A percentile compares a stretch with the other conserved stretches of the same genome.
Conservation (phyloP, 306 rosid species). For the Trifolium pratense region DNA sequence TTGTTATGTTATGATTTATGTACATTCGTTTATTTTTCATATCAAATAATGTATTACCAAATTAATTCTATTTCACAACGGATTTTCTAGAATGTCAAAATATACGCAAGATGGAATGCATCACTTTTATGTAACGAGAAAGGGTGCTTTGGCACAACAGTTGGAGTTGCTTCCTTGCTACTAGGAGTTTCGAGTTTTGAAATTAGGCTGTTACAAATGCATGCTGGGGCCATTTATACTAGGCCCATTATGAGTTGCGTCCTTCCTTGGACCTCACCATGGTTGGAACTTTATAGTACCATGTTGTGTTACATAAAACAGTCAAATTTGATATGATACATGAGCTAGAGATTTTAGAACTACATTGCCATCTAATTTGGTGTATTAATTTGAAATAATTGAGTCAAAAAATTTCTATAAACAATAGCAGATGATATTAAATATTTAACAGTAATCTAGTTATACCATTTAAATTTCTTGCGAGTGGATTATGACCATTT, state of each 20-base stretch:
- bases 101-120: not conserved
- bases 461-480: constrained; percentile 11
- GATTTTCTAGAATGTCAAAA: constrained; percentile 19
- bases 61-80: not conserved
- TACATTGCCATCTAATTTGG: not conserved
- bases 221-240: not conserved
- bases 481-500: not conserved
- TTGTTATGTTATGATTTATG: not conserved
- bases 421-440: constrained; percentile 12
- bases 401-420: not conserved
- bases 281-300: not conserved
- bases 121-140: not conserved
- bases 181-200: not conserved
- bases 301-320: not conserved
- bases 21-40: not conserved
- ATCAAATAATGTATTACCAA: not conserved
- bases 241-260: not conserved
- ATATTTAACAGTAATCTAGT: constrained; percentile 1
- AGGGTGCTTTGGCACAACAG: not conserved
- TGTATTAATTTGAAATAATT: constrained; percentile 6
- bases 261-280: not conserved
- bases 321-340: constrained; percentile 10
- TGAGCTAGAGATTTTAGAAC: constrained; percentile 1
- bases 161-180: not conserved
- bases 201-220: constrained; percentile 4